Evolutionary conservation across 768 basidiomycete species (phyloP).

Genomic region (Mycena amicta): DNA sequence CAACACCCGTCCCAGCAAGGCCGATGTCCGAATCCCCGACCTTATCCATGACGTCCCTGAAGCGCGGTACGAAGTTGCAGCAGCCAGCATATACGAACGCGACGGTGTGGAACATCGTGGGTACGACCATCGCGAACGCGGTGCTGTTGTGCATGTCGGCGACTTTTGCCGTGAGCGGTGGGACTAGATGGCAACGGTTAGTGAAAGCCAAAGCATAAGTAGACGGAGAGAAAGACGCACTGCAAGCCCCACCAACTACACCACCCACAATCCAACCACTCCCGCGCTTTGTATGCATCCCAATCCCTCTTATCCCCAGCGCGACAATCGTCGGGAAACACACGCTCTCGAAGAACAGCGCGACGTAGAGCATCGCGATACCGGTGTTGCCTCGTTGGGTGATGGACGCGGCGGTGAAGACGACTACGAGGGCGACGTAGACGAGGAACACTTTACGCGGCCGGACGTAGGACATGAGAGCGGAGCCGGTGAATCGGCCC

Average conservation of each 20-base stretch:
- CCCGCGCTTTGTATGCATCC: conserved; percentile 36
- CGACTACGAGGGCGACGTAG: conserved; percentile 31
- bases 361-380: conserved; percentile 34
- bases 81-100: conserved; percentile 31
- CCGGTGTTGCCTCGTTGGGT: conserved; percentile 33
- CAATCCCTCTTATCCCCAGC: conserved; percentile 35
- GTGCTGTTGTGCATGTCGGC: conserved; percentile 35
- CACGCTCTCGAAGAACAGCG: conserved; percentile 38
- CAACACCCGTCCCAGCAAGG: conserved; percentile 9
- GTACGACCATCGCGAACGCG: conserved; percentile 37
- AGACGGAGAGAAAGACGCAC: conserved; percentile 19
- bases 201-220: background rate
- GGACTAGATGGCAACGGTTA: conserved; percentile 19
- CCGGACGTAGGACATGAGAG: conserved; percentile 32
- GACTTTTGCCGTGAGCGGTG: conserved; percentile 33
- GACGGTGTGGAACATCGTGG: conserved; percentile 32
- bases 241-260: conserved; percentile 35
- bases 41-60: conserved; percentile 31
- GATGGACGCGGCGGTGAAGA: conserved; percentile 33
- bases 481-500: conserved; percentile 35
- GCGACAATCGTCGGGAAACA: conserved; percentile 40
- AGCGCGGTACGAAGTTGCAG: conserved; percentile 34
- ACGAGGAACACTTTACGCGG: conserved; percentile 33
- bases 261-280: conserved; percentile 36
- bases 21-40: conserved; percentile 15